Base-by-base conservation (phyloP, 306 rosid species). In the Glycine soja region DNA sequence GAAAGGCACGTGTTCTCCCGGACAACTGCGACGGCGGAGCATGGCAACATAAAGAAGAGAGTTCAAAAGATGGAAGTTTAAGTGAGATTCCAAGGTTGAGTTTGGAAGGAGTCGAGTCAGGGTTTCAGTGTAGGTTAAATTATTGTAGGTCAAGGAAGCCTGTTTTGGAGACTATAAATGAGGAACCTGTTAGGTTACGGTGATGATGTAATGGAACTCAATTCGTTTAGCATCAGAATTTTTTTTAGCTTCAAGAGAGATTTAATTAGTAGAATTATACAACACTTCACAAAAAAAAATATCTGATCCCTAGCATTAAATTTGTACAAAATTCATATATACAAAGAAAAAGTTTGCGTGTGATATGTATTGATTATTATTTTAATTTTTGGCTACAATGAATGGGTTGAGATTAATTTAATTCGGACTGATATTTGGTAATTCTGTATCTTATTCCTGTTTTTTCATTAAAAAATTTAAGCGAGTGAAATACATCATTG, bases 131-230 rank as follows among this genome's bases (percentile, higher is more conserved):
- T 15, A 89, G 96, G 67, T 86, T 93, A 58, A 83, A 86, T 64
- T 87, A 83, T 58, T 88, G 96, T 56, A 84, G 97, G 45, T 95
- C 98, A 15, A 91, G 86, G 88, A 95, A 91, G 75, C 99, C 98
- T 12, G 65, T 84, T 82, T 80, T 93, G 91, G 99, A 91, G 80
- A 93, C 99, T 11, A 95, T 95, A 9, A 89, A 74, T 4, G 99
- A 95, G 67, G 98, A 93, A 79, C 89, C 91, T 0, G 65, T 89
- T 72, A 71, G 74, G 45, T 82, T 72, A 4, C 73, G 40, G 30
- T 65, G 71, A 34, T 24, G 30, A 24, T 24, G 30, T 24, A 24
- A 24, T 24, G 30, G 30, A 24, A 24, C 30, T 24, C 30, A 24
- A 24, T 24, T 24, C 30, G 30, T 24, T 24, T 24, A 32, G 70